phyloP scores from a whole-genome alignment of 345 rosid genomes.

The Populus tremula region DNA sequence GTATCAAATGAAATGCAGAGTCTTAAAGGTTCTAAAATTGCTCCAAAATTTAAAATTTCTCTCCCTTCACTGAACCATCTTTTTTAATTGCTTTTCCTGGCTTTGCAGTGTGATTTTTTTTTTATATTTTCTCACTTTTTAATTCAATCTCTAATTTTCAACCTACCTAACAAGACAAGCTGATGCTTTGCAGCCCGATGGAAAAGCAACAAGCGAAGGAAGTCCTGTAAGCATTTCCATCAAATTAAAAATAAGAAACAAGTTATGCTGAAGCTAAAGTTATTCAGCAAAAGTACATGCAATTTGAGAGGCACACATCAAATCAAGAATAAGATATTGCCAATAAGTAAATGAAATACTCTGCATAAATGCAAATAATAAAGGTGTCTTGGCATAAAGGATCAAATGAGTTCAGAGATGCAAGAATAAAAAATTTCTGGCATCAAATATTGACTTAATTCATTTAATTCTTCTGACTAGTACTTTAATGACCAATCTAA shows the following conservation, averaged over 20 bases:
- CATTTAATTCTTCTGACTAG: background rate
- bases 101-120: background rate
- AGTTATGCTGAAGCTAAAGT: background rate
- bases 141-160: slow-evolving; percentile 15
- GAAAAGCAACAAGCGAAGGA: slow-evolving; percentile 75
- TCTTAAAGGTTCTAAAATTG: background rate
- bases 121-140: background rate
- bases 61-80: background rate
- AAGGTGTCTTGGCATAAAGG: background rate
- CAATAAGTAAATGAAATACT: too few species aligned
- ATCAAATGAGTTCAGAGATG: background rate
- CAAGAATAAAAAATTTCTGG: background rate
- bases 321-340: background rate
- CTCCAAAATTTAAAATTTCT: background rate
- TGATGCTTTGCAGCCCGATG: slow-evolving; percentile 63
- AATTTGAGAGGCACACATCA: background rate
- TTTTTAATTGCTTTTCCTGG: background rate
- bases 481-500: background rate
- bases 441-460: background rate
- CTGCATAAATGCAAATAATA: background rate
- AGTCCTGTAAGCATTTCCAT: slow-evolving; percentile 49
- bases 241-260: slow-evolving; percentile 27
- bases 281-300: background rate
- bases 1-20: background rate
- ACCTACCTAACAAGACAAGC: slow-evolving; percentile 71